Evolutionary conservation across 495 filamentous ascomycete genomes (phyloP), one percentile per base, ranked within the genome.

Genomic region (Choiromyces venosus): DNA sequence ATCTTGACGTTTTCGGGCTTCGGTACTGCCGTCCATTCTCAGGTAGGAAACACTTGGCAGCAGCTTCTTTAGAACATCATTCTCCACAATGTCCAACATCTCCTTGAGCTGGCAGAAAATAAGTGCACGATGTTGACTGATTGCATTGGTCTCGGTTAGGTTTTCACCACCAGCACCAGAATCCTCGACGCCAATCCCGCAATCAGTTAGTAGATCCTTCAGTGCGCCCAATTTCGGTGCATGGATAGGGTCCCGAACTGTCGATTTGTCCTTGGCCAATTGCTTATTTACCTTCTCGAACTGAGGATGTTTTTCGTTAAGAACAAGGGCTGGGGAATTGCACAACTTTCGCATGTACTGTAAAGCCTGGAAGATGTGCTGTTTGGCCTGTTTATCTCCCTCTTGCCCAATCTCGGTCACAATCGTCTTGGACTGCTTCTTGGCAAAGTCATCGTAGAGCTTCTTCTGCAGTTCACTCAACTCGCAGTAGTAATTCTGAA

Each of bases 41-140:
- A 97, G 87, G 81, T 90, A 97, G 65, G 93, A 92, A 6, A 95
- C 92, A 7, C 89, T 91, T 1, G 96, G 94, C 12, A 99, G 88
- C 77, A 96, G 86, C 74, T 90, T 89, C 77, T 91, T 91, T 21
- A 99, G 84, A 8, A 99, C 95, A 66, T 93, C 91, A 74, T 91
- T 91, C 80, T 97, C 93, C 16, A 99, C 96, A 86, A 98, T 97
- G 81, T 98, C 96, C 29, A 98, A 85, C 96, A 98, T 99, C 82
- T 98, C 96, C 82, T 97, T 97, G 91, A 98, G 96, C 81, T 99
- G 95, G 79, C 94, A 99, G 86, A 99, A 99, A 77, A 99, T 91
- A 69, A 99, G 87, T 2, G 96, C 96, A 61, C 95, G 92, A 77
- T 99, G 95, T 6, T 93, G 95, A 75, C 92, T 94, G 82, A 98